Evolutionary conservation across 2,329 filamentous ascomycete species (phyloP).

Genomic region (Pyrenophora tritici-repentis): DNA sequence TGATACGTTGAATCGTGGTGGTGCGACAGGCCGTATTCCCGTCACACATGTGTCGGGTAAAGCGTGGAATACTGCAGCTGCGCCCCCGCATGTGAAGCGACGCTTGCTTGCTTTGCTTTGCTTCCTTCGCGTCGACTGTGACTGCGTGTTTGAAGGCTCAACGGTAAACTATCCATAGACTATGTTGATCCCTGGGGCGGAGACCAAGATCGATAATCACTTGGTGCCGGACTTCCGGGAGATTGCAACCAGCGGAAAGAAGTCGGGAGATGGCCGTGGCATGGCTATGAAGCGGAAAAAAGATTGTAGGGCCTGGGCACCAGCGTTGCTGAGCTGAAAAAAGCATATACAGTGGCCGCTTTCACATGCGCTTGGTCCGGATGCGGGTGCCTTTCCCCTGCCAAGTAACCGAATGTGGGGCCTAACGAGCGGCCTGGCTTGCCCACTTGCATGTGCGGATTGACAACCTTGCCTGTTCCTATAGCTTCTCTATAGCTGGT

Average conservation of each 20-base stretch:
- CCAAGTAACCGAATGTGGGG: constrained; percentile 32
- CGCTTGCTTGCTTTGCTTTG: not conserved
- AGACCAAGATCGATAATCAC: not conserved
- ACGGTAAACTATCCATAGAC: not conserved
- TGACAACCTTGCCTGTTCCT: constrained; percentile 28
- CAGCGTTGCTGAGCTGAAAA: constrained; percentile 5
- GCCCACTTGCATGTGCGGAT: constrained; percentile 26
- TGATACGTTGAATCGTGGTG: constrained; percentile 27
- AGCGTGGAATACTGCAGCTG: constrained; percentile 14
- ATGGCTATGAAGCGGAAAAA: constrained; percentile 1
- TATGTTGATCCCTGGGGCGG: not conserved
- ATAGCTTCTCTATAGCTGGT: constrained; percentile 27
- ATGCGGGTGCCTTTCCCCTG: constrained; percentile 31
- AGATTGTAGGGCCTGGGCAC: constrained; percentile 1
- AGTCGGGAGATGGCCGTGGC: constrained; percentile 11
- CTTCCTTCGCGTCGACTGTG: constrained; percentile 1
- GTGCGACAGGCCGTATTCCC: constrained; percentile 26
- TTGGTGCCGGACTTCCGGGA: constrained; percentile 4
- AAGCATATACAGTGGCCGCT: constrained; percentile 10
- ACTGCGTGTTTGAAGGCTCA: not conserved
- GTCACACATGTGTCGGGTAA: constrained; percentile 17
- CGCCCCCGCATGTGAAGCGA: constrained; percentile 1
- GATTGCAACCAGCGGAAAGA: constrained; percentile 6
- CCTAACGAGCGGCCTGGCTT: constrained; percentile 14
- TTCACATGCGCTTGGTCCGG: constrained; percentile 15